A percentile compares a stretch with the other conserved stretches of the same genome.
Evolutionary conservation across 441 rosid genomes (phyloP).

Genomic region (Eutrema salsugineum): DNA sequence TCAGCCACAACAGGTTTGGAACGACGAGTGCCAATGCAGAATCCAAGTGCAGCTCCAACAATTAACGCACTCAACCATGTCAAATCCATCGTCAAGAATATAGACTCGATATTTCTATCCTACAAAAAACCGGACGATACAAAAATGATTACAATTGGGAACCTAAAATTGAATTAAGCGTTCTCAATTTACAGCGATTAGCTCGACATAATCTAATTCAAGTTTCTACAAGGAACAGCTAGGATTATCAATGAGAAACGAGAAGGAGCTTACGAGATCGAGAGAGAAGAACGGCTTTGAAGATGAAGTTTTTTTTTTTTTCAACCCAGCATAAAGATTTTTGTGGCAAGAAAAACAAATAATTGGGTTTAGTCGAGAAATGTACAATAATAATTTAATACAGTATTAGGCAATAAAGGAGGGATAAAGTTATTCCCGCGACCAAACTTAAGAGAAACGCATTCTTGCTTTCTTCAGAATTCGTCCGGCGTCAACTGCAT

Average conservation of each 20-base stretch:
- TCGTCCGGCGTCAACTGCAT: conserved; percentile 27
- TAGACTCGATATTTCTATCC: not conserved
- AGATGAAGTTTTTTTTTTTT: not conserved
- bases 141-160: not conserved
- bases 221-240: not conserved
- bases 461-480: not conserved
- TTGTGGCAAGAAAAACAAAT: not conserved
- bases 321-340: not conserved
- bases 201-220: not conserved
- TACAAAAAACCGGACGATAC: not conserved
- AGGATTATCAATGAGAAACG: not conserved
- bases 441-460: conserved; percentile 7
- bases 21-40: conserved; percentile 59
- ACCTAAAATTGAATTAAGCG: not conserved
- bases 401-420: not conserved
- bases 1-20: conserved; percentile 28
- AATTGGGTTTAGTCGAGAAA: not conserved
- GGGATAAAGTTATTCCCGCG: conserved; percentile 17
- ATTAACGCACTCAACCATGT: conserved; percentile 79
- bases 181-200: not conserved
- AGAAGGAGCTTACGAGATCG: conserved; percentile 19
- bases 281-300: conserved; percentile 12
- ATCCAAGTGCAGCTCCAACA: conserved; percentile 86
- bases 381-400: too few relatives aligned
- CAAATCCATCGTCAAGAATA: conserved; percentile 47